These are phyloP conservation scores for Camellia lanceoleosa DNA, from an alignment of 148 eudicot genomes.

Conservation along the genomic window DNA sequence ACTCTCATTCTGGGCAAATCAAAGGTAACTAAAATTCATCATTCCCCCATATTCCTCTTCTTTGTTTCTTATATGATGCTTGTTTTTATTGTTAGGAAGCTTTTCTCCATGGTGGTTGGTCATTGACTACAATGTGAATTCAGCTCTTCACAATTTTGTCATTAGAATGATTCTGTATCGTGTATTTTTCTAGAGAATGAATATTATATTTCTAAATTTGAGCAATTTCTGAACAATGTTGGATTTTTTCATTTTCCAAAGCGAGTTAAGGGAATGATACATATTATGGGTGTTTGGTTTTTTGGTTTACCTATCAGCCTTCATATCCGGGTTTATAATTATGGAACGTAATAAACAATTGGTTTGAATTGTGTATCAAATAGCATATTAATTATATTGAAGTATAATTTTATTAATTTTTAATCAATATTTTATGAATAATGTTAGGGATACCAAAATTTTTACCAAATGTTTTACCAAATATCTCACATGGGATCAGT, in stretches of 20 bases:
- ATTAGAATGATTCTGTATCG: neutral
- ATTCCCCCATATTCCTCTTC: neutral
- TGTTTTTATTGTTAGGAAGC: neutral
- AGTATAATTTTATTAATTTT: too few species aligned
- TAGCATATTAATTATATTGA: too few species aligned
- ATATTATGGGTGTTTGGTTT: too few species aligned
- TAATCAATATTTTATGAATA: too few species aligned
- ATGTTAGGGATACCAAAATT: too few species aligned
- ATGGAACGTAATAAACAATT: too few species aligned
- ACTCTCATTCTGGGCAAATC: conserved; percentile 28
- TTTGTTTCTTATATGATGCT: neutral
- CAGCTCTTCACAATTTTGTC: conserved; percentile 11
- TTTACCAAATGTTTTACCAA: too few species aligned
- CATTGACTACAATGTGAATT: neutral
- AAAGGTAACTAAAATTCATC: conserved; percentile 31
- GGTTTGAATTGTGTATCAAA: too few species aligned
- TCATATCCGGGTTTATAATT: too few species aligned
- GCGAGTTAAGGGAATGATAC: neutral
- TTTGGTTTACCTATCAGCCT: too few species aligned
- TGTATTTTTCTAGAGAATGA: neutral
- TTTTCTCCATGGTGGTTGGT: neutral
- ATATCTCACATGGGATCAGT: too few species aligned
- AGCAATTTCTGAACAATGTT: neutral
- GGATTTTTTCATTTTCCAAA: neutral
- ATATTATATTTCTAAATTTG: neutral